Base-by-base conservation (phyloP, 2,329 filamentous ascomycete genomes). In the Raffaelea ambrosiae region DNA sequence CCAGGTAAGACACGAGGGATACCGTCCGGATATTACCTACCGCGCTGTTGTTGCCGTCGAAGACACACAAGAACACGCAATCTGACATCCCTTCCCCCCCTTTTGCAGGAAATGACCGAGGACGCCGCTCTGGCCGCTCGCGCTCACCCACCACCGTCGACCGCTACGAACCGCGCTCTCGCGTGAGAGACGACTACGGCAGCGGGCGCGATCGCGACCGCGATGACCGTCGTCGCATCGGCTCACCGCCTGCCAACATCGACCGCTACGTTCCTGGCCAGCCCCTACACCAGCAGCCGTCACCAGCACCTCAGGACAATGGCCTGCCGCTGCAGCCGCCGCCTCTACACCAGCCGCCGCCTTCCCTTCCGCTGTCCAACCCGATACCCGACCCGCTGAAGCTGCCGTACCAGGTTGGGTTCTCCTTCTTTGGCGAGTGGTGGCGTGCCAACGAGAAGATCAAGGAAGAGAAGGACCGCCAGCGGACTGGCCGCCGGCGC, bases 371-470 rank as follows among this genome's bases (percentile, higher is more conserved):
- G 7, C 35, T 69, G 20, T 59, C 71, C 1, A 90, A 90, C 55
- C 85, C 84, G 9, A 68, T 91, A 3, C 73, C 77, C 13, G 85
- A 91, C 53, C 86, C 86, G 2, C 72, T 84, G 56, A 79, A 79
- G 51, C 72, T 91, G 10, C 79, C 84, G 3, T 89, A 85, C 53
- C 86, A 91, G 61, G 86, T 90, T 48, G 86, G 86, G 2, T 91
- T 91, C 65, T 90, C 86, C 14, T 91, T 84, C 64, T 91, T 88
- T 58, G 83, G 86, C 18, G 86, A 91, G 63, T 91, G 86, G 86
- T 91, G 86, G 86, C 79, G 86, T 51, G 73, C 83, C 55, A 88
- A 90, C 56, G 85, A 90, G 62, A 82, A 82, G 59, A 84, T 90
- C 60, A 90, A 88, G 64, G 85, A 90, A 44, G 86, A 90, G 52